Percentiles rank a stretch among this genome's conserved stretches.
Evolutionary conservation across 2,329 filamentous ascomycete species (phyloP).

Genomic region (Thermoascus crustaceus): DNA sequence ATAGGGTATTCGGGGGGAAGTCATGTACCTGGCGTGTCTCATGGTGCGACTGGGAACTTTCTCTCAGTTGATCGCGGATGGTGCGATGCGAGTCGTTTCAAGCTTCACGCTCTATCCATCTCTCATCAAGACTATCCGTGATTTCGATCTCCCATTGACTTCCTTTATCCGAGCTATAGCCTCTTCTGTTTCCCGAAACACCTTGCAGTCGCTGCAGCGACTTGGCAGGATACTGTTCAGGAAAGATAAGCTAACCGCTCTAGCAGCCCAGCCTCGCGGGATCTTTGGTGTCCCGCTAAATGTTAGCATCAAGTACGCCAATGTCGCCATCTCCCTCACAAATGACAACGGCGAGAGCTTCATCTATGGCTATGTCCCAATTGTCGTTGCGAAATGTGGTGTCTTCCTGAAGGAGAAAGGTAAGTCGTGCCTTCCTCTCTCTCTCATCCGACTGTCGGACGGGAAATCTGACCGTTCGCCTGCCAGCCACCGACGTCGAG

Average conservation of each 20-base stretch:
- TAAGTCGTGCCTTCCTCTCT: slow-evolving; percentile 41
- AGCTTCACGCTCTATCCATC: too few species aligned
- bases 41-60: too few species aligned
- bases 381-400: slow-evolving; percentile 96
- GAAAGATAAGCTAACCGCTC: not conserved
- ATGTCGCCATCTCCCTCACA: slow-evolving; percentile 92
- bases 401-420: slow-evolving; percentile 98
- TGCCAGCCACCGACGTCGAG: slow-evolving; percentile 81
- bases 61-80: too few species aligned
- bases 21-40: too few species aligned
- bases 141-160: too few species aligned
- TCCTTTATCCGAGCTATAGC: too few species aligned
- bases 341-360: slow-evolving; percentile 90
- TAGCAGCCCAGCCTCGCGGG: slow-evolving; percentile 47
- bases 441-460: not conserved
- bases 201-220: too few species aligned
- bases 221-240: too few species aligned
- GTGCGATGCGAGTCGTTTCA: too few species aligned
- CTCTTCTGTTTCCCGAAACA: too few species aligned
- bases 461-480: slow-evolving; percentile 17
- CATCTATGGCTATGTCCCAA: slow-evolving; percentile 97
- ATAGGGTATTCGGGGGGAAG: too few species aligned
- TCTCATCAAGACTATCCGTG: too few species aligned
- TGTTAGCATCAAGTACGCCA: slow-evolving; percentile 93
- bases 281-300: slow-evolving; percentile 93